Conservation (phyloP, 495 filamentous ascomycete genomes). For the Collariella sp. region DNA sequence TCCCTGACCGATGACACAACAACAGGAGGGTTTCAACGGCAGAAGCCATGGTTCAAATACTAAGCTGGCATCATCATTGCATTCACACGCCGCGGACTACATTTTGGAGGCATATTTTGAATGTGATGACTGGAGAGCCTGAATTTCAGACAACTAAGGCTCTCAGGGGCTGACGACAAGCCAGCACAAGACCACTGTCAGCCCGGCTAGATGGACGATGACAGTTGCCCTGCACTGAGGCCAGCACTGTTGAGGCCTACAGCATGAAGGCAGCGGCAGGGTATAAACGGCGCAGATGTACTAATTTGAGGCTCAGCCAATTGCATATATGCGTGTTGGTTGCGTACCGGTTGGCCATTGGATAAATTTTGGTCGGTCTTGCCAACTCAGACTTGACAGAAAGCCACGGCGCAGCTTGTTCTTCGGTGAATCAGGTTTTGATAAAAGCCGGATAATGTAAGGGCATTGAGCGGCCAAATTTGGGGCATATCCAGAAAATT, state of each 20-base stretch:
- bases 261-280: not conserved
- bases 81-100: not conserved
- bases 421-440: too few species aligned
- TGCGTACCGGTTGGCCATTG: too few species aligned
- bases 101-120: not conserved
- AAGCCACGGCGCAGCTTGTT: too few species aligned
- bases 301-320: too few species aligned
- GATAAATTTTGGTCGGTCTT: too few species aligned
- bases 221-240: not conserved
- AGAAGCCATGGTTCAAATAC: not conserved
- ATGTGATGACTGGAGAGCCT: not conserved
- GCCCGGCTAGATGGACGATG: too few species aligned
- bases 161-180: not conserved
- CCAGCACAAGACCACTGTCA: not conserved
- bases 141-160: not conserved
- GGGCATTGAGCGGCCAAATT: too few species aligned
- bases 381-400: too few species aligned
- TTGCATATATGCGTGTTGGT: too few species aligned
- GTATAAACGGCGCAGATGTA: not conserved
- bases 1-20: not conserved
- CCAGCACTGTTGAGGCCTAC: not conserved
- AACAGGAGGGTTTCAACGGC: not conserved
- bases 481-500: too few species aligned
- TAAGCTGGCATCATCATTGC: not conserved
- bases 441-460: too few species aligned